Conservation (phyloP, 805 yeast genomes). For the Candida patagonica region DNA sequence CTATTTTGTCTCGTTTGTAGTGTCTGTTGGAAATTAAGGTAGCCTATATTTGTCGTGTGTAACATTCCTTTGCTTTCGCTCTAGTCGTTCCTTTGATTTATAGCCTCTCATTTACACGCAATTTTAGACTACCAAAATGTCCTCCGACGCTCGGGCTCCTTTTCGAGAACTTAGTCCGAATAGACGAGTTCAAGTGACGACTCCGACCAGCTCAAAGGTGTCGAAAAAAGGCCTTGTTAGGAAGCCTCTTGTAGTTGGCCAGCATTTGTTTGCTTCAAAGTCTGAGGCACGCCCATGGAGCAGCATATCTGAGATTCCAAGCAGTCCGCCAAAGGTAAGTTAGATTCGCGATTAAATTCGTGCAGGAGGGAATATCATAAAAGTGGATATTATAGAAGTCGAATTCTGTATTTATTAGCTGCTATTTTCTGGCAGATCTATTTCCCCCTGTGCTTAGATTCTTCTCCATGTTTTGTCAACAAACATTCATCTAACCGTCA, state of each 20-base stretch:
- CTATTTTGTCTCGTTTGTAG: no score
- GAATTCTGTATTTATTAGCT: background rate
- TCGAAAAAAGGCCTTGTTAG: background rate
- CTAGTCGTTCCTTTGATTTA: background rate
- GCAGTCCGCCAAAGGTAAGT: slow-evolving; percentile 4
- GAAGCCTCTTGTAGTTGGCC: background rate
- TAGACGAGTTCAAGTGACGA: background rate
- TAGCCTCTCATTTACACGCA: background rate
- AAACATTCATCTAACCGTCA: background rate
- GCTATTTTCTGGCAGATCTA: background rate
- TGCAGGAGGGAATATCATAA: background rate
- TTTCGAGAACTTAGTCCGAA: slow-evolving; percentile 7
- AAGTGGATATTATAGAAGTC: no score
- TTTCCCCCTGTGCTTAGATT: background rate
- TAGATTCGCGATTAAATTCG: background rate
- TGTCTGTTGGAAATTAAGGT: no score
- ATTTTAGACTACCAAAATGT: background rate
- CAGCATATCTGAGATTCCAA: background rate
- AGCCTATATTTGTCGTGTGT: no score
- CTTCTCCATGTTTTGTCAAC: no score
- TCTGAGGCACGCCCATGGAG: background rate
- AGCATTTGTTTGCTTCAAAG: slow-evolving; percentile 1
- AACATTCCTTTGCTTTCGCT: background rate
- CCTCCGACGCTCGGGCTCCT: slow-evolving; percentile 4
- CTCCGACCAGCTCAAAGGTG: background rate